A percentile compares a stretch with the other conserved stretches of the same genome.
Evolutionary conservation across 352 stramenopile genomes (phyloP).

Genomic region (Pythium chondricola): DNA sequence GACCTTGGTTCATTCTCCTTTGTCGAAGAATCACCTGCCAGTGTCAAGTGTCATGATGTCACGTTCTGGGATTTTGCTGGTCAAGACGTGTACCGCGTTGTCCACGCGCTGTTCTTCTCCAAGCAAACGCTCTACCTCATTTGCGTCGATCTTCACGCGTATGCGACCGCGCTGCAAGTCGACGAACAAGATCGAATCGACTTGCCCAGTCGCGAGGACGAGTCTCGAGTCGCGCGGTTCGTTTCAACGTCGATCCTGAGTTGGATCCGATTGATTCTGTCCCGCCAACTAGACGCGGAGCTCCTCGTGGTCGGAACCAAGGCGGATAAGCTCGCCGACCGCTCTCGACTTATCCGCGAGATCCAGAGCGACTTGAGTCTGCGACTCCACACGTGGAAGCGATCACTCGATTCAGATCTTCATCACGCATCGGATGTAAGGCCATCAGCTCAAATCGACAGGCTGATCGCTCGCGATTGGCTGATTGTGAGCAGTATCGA

Average conservation of each 20-base stretch:
- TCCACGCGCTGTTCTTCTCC: slow-evolving; percentile 10
- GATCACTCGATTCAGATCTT: neutral
- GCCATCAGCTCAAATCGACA: neutral
- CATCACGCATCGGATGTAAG: neutral
- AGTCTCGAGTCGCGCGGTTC: slow-evolving; percentile 4
- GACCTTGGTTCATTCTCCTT: slow-evolving; percentile 20
- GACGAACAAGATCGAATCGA: neutral
- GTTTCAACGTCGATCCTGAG: slow-evolving; percentile 8
- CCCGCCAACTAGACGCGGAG: slow-evolving; percentile 12
- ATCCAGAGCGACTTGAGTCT: slow-evolving; percentile 1
- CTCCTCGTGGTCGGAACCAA: slow-evolving; percentile 17
- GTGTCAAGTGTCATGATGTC: neutral
- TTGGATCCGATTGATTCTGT: slow-evolving; percentile 12
- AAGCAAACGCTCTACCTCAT: slow-evolving; percentile 9
- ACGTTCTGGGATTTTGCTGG: slow-evolving; percentile 18
- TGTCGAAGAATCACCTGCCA: neutral
- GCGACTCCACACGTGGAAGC: slow-evolving; percentile 1
- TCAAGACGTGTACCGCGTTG: slow-evolving; percentile 6
- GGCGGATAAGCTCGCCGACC: slow-evolving; percentile 1
- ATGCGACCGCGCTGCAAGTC: neutral
- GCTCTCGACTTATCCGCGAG: neutral
- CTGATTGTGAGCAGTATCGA: neutral
- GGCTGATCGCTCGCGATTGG: neutral
- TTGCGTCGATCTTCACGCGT: slow-evolving; percentile 16
- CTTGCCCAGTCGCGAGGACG: neutral